Percentiles rank a stretch among this genome's conserved stretches.
These are phyloP conservation scores for Fusarium nematophilum DNA, from an alignment of 2,329 filamentous ascomycete genomes.

Conservation along the genomic window DNA sequence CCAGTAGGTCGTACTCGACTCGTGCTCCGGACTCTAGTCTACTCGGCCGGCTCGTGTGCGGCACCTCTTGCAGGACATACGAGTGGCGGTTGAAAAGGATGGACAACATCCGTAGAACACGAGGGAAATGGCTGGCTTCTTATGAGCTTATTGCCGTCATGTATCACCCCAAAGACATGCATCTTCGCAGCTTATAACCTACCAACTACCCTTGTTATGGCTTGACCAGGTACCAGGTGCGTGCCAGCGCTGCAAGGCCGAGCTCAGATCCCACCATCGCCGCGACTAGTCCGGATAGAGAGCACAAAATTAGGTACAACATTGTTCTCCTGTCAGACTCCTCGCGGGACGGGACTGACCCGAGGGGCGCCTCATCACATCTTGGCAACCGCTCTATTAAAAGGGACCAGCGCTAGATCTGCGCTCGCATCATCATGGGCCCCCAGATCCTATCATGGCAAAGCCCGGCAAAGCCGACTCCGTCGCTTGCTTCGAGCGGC, in stretches of 20 bases:
- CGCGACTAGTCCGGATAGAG: neutral
- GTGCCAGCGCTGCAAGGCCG: neutral
- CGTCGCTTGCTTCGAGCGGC: slow-evolving; percentile 32
- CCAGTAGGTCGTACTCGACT: slow-evolving; percentile 22
- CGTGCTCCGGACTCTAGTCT: slow-evolving; percentile 10
- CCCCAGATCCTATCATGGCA: slow-evolving; percentile 21
- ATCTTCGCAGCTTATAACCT: neutral
- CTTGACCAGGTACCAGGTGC: neutral
- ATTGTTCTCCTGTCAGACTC: neutral
- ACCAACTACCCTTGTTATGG: neutral
- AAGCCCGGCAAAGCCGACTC: neutral
- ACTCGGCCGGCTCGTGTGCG: slow-evolving; percentile 32
- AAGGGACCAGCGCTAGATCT: slow-evolving; percentile 19
- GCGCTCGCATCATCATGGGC: slow-evolving; percentile 28
- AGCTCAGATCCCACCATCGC: neutral
- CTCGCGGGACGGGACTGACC: neutral
- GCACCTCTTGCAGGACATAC: slow-evolving; percentile 5
- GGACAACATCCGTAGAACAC: slow-evolving; percentile 11
- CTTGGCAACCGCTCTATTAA: slow-evolving; percentile 5
- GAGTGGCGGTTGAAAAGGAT: slow-evolving; percentile 17
- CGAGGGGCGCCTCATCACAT: neutral
- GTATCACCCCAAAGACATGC: neutral
- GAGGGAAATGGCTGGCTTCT: neutral
- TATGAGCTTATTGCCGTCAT: slow-evolving; percentile 1
- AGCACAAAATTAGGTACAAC: neutral